Evolutionary conservation across 2,329 filamentous ascomycete species (phyloP), one percentile per base, ranked within the genome.

Genomic region (Colletotrichum caudatum): DNA sequence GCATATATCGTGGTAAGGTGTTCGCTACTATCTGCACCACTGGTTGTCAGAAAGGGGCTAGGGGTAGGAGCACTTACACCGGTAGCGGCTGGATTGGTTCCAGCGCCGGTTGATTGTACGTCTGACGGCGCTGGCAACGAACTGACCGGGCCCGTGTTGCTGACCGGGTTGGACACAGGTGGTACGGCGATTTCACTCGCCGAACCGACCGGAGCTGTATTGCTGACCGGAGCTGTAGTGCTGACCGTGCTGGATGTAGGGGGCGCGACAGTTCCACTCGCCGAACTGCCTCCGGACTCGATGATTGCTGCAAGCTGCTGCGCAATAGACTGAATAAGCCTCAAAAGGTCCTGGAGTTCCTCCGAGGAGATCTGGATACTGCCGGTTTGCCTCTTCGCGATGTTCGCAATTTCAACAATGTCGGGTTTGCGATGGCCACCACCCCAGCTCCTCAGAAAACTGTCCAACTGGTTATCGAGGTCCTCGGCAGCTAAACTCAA

Each of bases 251-350:
- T n/a, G 20, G 41, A 44, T 44, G 20, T 6, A n/a, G 44, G 7
- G 48, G 48, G 54, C 7, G 37, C 23, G 26, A 39, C 23, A 35
- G 53, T 68, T 12, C 54, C 69, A 39, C 65, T 60, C 2, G 66
- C 51, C 33, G 69, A 56, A 35, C 23, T 64, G 44, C 66, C 48
- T 33, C 26, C 58, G 37, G 69, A 37, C 37, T 56, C 37, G 18
- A 72, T 51, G 37, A 72, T 64, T n/a, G 66, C 41, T 23, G 54
- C 12, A 56, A 72, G 14, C 39, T 72, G 69, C 20, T 46, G 48
- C 33, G 64, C 69, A 35, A 72, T 72, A 12, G 69, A 69, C 54
- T 69, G 65, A 41, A 72, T 72, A 60, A 72, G 69, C 14, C 23
- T 69, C 8, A 69, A 14, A 23, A 72, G 69, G n/a, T 69, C 48